These are phyloP conservation scores for Lathyrus sativus DNA, from an alignment of 306 rosid genomes.

Conservation along the genomic window DNA sequence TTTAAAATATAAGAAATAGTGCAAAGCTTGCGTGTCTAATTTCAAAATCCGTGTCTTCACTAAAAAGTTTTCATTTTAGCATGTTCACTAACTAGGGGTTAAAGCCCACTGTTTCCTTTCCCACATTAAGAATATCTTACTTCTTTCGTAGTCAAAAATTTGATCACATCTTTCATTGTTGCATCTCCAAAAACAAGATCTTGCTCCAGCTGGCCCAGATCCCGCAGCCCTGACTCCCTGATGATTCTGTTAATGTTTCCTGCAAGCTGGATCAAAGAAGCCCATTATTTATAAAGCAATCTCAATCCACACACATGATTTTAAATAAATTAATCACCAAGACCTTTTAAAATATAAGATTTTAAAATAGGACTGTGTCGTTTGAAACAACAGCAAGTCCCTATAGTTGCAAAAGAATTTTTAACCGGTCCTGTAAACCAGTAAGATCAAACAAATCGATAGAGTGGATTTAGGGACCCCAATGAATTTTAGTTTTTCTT, in stretches of 20 bases:
- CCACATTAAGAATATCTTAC: conserved; percentile 50
- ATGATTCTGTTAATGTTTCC: conserved; percentile 71
- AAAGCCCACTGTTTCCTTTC: background rate
- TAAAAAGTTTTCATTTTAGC: conserved; percentile 26
- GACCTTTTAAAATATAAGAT: background rate
- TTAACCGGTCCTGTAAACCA: background rate
- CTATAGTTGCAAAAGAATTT: background rate
- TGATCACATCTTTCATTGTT: conserved; percentile 86
- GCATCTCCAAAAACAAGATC: conserved; percentile 97
- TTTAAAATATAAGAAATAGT: conserved; percentile 12
- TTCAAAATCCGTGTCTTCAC: conserved; percentile 2
- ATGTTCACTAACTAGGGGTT: conserved; percentile 17
- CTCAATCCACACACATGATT: conserved; percentile 14
- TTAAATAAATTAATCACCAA: conserved; percentile 29
- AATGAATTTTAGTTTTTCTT: background rate
- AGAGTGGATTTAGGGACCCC: conserved; percentile 3
- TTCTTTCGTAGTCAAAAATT: conserved; percentile 65
- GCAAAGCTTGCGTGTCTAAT: conserved; percentile 20
- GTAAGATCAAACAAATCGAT: conserved; percentile 18
- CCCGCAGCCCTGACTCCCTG: conserved; percentile 78
- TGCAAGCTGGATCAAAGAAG: conserved; percentile 70
- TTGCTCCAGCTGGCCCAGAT: conserved; percentile 94
- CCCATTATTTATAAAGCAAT: conserved; percentile 29
- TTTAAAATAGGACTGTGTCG: conserved; percentile 1
- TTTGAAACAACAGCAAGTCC: conserved; percentile 4